Evolutionary conservation across 495 filamentous ascomycete species (phyloP).

Genomic region (Sordaria brevicollis): DNA sequence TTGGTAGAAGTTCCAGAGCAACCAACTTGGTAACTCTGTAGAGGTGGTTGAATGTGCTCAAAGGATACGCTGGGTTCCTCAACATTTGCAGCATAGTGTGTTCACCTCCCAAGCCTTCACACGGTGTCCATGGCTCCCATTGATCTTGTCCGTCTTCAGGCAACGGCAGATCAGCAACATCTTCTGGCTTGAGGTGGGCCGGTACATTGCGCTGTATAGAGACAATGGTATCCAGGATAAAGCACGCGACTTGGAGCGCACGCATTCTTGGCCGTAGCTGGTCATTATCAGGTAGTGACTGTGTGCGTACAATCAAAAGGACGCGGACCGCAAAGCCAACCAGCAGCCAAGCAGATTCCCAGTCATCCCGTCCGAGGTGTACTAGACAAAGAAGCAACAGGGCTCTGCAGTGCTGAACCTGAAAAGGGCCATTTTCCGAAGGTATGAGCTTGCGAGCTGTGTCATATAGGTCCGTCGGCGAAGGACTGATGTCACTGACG

Average conservation of each 20-base stretch:
- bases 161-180: slow-evolving; percentile 34
- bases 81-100: slow-evolving; percentile 23
- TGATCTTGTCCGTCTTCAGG: slow-evolving; percentile 60
- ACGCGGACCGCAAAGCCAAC: slow-evolving; percentile 52
- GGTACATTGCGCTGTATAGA: slow-evolving; percentile 43
- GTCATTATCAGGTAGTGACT: slow-evolving; percentile 8
- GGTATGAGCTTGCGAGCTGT: slow-evolving; percentile 52
- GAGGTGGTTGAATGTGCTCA: slow-evolving; percentile 56
- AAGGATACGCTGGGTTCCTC: slow-evolving; percentile 43
- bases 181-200: slow-evolving; percentile 42
- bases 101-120: slow-evolving; percentile 30
- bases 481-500: neutral
- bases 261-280: slow-evolving; percentile 31
- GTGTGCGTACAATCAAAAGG: slow-evolving; percentile 39
- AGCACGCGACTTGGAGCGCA: slow-evolving; percentile 50
- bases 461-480: slow-evolving; percentile 40
- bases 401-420: slow-evolving; percentile 54
- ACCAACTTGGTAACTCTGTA: slow-evolving; percentile 13
- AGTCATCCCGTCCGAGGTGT: slow-evolving; percentile 45
- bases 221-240: slow-evolving; percentile 54
- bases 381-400: slow-evolving; percentile 51
- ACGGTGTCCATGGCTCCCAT: slow-evolving; percentile 60
- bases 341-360: slow-evolving; percentile 49
- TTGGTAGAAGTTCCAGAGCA: neutral
- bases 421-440: slow-evolving; percentile 43